A percentile compares a stretch with the other conserved stretches of the same genome.
Conservation (phyloP, 371 early-diverging fungal genomes). For the Mortierella sp. region DNA sequence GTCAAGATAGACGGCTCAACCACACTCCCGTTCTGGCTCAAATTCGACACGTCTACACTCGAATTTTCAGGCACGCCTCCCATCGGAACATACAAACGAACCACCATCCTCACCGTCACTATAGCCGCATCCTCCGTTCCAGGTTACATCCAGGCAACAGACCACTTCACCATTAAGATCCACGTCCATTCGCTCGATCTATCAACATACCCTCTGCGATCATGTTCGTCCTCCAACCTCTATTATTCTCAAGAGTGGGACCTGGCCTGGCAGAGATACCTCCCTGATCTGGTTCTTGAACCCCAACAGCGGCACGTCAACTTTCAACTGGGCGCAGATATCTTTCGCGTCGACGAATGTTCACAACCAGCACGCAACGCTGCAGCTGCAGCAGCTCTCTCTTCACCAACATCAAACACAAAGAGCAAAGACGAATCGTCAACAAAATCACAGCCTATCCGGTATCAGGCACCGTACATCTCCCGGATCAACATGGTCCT, state of each 20-base stretch:
- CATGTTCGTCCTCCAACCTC: conserved; percentile 15
- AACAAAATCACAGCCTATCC: neutral
- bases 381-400: neutral
- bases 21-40: conserved; percentile 29
- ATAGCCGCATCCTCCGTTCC: conserved; percentile 28
- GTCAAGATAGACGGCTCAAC: conserved; percentile 11
- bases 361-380: conserved; percentile 6
- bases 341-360: conserved; percentile 31
- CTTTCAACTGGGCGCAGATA: conserved; percentile 9
- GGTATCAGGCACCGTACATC: neutral
- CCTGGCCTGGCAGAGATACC: conserved; percentile 12
- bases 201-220: conserved; percentile 12
- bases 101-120: conserved; percentile 19
- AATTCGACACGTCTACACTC: conserved; percentile 17
- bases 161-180: conserved; percentile 19
- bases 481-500: conserved; percentile 11
- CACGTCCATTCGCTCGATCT: conserved; percentile 20
- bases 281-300: conserved; percentile 24
- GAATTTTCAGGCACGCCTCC: conserved; percentile 28
- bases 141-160: conserved; percentile 22
- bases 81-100: conserved; percentile 18
- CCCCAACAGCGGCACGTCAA: neutral
- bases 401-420: neutral
- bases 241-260: neutral
- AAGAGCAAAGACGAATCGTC: neutral